Evolutionary conservation across 805 yeast species (phyloP).

Genomic region (Kuraishia hungarica): DNA sequence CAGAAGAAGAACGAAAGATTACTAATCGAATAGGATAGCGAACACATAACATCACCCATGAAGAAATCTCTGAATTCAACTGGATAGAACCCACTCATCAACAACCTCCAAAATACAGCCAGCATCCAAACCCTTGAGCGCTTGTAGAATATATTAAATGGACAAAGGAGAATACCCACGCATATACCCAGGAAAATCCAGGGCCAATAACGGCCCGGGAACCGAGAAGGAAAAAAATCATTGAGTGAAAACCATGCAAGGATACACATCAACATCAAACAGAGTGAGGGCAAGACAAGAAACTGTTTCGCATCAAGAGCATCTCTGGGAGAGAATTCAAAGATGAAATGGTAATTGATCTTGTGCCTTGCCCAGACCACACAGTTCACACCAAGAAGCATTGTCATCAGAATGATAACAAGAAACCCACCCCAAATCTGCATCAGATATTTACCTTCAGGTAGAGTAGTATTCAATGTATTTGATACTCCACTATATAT

Average conservation of each 20-base stretch:
- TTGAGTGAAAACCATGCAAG: slow-evolving; percentile 71
- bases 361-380: slow-evolving; percentile 64
- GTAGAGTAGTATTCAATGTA: slow-evolving; percentile 28
- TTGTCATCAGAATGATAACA: slow-evolving; percentile 46
- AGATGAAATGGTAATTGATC: slow-evolving; percentile 85
- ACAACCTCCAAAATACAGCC: slow-evolving; percentile 59
- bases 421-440: slow-evolving; percentile 95
- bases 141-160: slow-evolving; percentile 46
- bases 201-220: slow-evolving; percentile 73
- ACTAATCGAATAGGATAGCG: slow-evolving; percentile 81
- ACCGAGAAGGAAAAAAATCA: slow-evolving; percentile 50
- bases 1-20: slow-evolving; percentile 83
- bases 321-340: slow-evolving; percentile 71
- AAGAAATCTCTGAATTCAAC: slow-evolving; percentile 94
- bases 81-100: slow-evolving; percentile 81
- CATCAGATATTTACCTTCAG: slow-evolving; percentile 52
- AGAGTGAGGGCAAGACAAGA: slow-evolving; percentile 52
- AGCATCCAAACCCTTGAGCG: slow-evolving; percentile 75
- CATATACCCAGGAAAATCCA: slow-evolving; percentile 59
- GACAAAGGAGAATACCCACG: slow-evolving; percentile 44
- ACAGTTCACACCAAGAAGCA: slow-evolving; percentile 63
- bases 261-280: slow-evolving; percentile 47
- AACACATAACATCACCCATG: slow-evolving; percentile 84
- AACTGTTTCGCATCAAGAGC: slow-evolving; percentile 61
- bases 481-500: slow-evolving; percentile 33